Base-by-base conservation (phyloP, 208 protist species). In the Acanthamoeba royreba region DNA sequence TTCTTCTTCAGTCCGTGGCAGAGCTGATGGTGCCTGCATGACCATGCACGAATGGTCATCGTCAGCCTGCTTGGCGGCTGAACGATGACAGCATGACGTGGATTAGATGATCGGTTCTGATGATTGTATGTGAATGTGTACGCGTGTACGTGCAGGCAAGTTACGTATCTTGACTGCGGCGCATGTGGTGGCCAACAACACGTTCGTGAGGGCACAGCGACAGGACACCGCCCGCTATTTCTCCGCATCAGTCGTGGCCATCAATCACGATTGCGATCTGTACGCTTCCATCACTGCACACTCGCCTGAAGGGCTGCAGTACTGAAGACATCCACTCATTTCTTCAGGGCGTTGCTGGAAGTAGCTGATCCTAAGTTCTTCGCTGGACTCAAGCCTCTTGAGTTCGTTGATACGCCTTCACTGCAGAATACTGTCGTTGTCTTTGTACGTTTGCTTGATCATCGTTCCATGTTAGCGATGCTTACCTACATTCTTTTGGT, bases 161-260 rank as follows among this genome's bases (percentile, higher is more conserved):
- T 42, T 81, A 11, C 72, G 49, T 7, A 90, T 94, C 19, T 72
- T 94, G 43, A 94, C 92, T 11, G 92, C 92, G 17, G 92, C 92
- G 9, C 92, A 94, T 53, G 77, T 94, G 35, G 92, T 94, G 25
- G 92, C 92, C 8, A 79, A 94, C 79, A 45, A 74, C 13, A 94
- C 92, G 22, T 94, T 94, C 31, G 52, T 94, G 0, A 72, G 74
- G 42, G 77, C 74, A 22, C 49, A 81, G 69, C 69, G 69, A n/a
- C 69, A 81, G 69, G 69, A 81, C 22, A 81, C 69, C 2, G 69
- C 69, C 25, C 69, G 69, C 35, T 81, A 25, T 42, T 81, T 81
- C 69, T 49, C 69, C 69, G 69, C 69, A 3, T 46, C 69, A 8
- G 69, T 81, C 8, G 69, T 81, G 11, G 69, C 69, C 38, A 81